These are phyloP conservation scores for Rhodocollybia butyracea DNA, from an alignment of 768 basidiomycete genomes.

Conservation along the genomic window DNA sequence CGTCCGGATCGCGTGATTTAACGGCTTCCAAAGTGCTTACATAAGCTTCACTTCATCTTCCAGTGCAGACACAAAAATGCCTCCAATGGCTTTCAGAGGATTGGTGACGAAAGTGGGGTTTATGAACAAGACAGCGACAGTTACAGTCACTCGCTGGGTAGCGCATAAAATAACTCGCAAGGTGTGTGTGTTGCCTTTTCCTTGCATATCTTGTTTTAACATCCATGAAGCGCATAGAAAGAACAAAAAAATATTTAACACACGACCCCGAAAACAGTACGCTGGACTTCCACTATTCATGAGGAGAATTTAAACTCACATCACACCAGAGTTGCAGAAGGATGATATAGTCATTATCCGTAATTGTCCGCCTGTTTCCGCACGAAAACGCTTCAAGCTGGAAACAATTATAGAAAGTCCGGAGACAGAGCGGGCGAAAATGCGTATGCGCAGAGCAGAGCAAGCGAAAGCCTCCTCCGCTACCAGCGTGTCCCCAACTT, in stretches of 20 bases:
- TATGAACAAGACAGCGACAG: conserved; percentile 85
- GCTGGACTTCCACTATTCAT: conserved; percentile 20
- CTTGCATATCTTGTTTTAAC: conserved; percentile 2
- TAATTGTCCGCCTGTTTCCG: conserved; percentile 79
- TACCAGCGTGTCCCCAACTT: conserved; percentile 11
- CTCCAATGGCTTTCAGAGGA: conserved; percentile 74
- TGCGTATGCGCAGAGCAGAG: conserved; percentile 7
- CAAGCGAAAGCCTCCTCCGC: conserved; percentile 5
- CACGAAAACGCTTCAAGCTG: conserved; percentile 71
- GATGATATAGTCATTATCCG: conserved; percentile 76
- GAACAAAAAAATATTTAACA: conserved; percentile 74
- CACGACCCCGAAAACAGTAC: conserved; percentile 73
- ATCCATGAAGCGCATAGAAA: conserved; percentile 56
- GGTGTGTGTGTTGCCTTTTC: conserved; percentile 36
- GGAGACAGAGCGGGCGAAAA: conserved; percentile 51
- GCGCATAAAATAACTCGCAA: conserved; percentile 76
- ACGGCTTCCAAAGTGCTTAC: too few relatives aligned
- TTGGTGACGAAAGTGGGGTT: conserved; percentile 76
- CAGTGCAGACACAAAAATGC: conserved; percentile 41
- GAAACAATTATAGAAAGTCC: conserved; percentile 69
- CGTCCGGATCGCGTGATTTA: too few relatives aligned
- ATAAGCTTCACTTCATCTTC: neutral
- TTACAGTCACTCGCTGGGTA: conserved; percentile 72
- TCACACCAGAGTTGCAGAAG: conserved; percentile 50
- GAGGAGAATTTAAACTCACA: conserved; percentile 8